Evolutionary conservation across 257 asterid species (phyloP).

Genomic region (Thymus mandschuricus): DNA sequence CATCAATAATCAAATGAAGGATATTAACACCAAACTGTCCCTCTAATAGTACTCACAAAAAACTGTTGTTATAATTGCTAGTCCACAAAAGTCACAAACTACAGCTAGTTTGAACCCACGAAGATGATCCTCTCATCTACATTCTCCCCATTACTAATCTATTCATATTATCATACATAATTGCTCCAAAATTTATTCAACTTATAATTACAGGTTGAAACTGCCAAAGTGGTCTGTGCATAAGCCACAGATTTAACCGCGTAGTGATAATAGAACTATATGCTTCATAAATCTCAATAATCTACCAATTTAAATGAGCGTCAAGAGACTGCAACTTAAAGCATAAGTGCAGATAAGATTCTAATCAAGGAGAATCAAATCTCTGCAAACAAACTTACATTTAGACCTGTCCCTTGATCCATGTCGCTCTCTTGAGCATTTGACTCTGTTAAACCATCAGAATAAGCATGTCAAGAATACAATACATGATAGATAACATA

Average conservation of each 20-base stretch:
- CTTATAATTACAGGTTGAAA: neutral
- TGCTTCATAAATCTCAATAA: neutral
- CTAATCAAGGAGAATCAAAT: slow-evolving; percentile 4
- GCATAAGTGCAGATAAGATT: neutral
- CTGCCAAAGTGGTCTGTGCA: neutral
- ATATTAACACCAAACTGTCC: neutral
- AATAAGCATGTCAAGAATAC: slow-evolving; percentile 20
- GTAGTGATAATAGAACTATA: neutral
- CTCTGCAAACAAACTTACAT: slow-evolving; percentile 52
- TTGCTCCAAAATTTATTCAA: neutral
- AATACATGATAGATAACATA: slow-evolving; percentile 16
- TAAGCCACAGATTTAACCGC: neutral
- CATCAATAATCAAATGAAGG: neutral
- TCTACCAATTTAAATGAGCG: slow-evolving; percentile 3
- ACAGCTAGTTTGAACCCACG: neutral
- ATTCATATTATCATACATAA: no score
- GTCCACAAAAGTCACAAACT: slow-evolving; percentile 1
- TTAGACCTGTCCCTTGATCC: slow-evolving; percentile 39
- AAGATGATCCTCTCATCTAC: neutral
- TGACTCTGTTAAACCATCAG: slow-evolving; percentile 53
- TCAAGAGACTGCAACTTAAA: neutral
- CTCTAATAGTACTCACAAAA: neutral
- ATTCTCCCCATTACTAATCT: neutral
- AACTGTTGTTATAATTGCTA: neutral
- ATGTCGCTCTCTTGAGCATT: slow-evolving; percentile 42